phyloP scores from a whole-genome alignment of 2,329 filamentous ascomycete species.

The Calonectria pteridis region DNA sequence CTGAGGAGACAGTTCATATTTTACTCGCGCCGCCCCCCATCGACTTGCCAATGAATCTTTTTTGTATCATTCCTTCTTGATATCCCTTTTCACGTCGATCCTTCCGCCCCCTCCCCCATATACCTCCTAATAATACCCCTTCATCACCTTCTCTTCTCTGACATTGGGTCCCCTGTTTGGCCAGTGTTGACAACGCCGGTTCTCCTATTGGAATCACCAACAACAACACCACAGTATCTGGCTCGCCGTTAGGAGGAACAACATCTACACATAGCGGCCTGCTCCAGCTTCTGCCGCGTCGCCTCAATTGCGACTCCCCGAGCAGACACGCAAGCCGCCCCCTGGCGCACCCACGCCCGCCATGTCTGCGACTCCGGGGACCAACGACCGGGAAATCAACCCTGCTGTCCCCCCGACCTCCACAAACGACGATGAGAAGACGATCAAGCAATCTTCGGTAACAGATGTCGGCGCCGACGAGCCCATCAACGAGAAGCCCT shows the following conservation, averaged over 20 bases:
- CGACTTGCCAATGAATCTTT: conserved; percentile 11
- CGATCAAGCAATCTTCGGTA: conserved; percentile 52
- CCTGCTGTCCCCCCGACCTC: conserved; percentile 23
- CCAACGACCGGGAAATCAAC: conserved; percentile 56
- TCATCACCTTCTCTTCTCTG: not conserved
- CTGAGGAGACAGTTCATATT: conserved; percentile 29
- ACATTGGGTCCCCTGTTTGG: not conserved
- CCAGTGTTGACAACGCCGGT: not conserved
- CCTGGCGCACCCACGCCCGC: conserved; percentile 26
- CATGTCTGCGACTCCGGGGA: conserved; percentile 41
- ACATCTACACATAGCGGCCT: conserved; percentile 8
- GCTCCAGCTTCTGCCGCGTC: conserved; percentile 1
- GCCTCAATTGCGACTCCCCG: conserved; percentile 34
- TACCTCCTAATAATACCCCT: conserved; percentile 27
- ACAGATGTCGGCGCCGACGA: conserved; percentile 51
- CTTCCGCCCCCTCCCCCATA: conserved; percentile 32
- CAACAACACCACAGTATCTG: conserved; percentile 8
- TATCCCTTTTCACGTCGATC: conserved; percentile 37
- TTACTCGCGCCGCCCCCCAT: conserved; percentile 19
- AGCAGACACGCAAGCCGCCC: conserved; percentile 21
- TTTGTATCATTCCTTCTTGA: conserved; percentile 10
- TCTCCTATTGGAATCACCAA: not conserved
- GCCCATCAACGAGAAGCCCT: conserved; percentile 41
- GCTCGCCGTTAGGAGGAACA: not conserved
- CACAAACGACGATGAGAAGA: conserved; percentile 34